Conservation (phyloP, 1,284 basidiomycete species). For the Fistulina hepatica region DNA sequence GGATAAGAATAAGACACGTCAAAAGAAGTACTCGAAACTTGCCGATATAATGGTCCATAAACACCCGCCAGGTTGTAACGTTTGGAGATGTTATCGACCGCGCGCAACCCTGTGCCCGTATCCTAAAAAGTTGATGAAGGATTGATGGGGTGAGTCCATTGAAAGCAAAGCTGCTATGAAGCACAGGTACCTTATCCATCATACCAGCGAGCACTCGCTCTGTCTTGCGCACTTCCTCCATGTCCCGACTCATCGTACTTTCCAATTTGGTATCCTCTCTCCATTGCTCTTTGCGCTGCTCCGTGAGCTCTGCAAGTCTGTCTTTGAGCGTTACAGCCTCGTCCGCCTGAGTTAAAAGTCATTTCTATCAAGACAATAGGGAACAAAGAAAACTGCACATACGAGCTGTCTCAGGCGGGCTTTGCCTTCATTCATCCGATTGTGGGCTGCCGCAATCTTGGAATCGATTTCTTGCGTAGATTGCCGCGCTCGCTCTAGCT, state of each 20-base stretch:
- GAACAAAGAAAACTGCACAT: no score
- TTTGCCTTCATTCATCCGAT: conserved; percentile 71
- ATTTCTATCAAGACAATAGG: no score
- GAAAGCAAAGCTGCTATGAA: not conserved
- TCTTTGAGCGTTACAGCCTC: conserved; percentile 60
- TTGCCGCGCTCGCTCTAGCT: conserved; percentile 34
- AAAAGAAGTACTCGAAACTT: no score
- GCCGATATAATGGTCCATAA: conserved; percentile 90
- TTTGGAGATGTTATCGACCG: conserved; percentile 75
- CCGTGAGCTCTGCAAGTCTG: conserved; percentile 60
- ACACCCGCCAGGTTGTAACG: conserved; percentile 69
- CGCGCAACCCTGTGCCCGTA: conserved; percentile 77
- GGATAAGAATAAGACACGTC: no score
- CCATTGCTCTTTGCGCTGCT: conserved; percentile 89
- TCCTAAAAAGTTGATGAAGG: no score
- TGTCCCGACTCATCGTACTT: conserved; percentile 65
- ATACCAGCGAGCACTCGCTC: conserved; percentile 77
- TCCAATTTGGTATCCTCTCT: conserved; percentile 87
- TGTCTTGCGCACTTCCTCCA: conserved; percentile 69
- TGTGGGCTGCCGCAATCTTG: conserved; percentile 51
- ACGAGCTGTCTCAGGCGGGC: conserved; percentile 53
- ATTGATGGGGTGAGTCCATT: conserved; percentile 5
- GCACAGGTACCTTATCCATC: conserved; percentile 79
- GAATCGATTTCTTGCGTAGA: conserved; percentile 46
- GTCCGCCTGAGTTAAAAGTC: conserved; percentile 60